Percentiles rank a stretch among this genome's conserved stretches.
phyloP scores from a whole-genome alignment of 192 early-diverging fungal species.

The Rhizoclosmatium sp. region DNA sequence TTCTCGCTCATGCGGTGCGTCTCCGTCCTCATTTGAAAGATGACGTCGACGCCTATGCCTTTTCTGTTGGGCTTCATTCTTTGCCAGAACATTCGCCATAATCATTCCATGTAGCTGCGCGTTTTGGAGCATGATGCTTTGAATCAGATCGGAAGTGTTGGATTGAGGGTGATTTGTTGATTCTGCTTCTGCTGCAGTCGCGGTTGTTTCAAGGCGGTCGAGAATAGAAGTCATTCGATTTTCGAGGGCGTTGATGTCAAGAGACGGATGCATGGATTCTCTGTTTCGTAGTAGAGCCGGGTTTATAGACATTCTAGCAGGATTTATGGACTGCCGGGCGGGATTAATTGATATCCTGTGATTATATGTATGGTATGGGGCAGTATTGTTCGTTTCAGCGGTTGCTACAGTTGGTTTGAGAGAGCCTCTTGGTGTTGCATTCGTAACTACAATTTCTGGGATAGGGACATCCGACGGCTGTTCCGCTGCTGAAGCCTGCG shows the following conservation, averaged over 20 bases:
- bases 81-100: constrained; percentile 22
- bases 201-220: constrained; percentile 8
- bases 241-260: background rate
- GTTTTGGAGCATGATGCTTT: constrained; percentile 30
- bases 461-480: background rate
- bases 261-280: background rate
- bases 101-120: constrained; percentile 31
- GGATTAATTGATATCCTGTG: background rate
- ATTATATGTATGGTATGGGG: background rate
- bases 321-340: too few relatives aligned
- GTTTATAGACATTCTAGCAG: too few relatives aligned
- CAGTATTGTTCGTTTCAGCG: background rate
- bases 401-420: background rate
- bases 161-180: background rate
- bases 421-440: background rate
- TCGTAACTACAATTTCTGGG: background rate
- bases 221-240: constrained; percentile 5
- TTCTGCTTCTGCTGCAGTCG: background rate
- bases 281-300: too few relatives aligned
- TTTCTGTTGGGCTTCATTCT: background rate
- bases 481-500: background rate
- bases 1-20: background rate
- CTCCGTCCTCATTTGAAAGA: background rate
- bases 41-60: background rate
- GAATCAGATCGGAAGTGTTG: constrained; percentile 22